A percentile compares a stretch with the other conserved stretches of the same genome.
These are phyloP conservation scores for Purpureocillium lavendulum DNA, from an alignment of 2,329 filamentous ascomycete genomes.

Conservation along the genomic window DNA sequence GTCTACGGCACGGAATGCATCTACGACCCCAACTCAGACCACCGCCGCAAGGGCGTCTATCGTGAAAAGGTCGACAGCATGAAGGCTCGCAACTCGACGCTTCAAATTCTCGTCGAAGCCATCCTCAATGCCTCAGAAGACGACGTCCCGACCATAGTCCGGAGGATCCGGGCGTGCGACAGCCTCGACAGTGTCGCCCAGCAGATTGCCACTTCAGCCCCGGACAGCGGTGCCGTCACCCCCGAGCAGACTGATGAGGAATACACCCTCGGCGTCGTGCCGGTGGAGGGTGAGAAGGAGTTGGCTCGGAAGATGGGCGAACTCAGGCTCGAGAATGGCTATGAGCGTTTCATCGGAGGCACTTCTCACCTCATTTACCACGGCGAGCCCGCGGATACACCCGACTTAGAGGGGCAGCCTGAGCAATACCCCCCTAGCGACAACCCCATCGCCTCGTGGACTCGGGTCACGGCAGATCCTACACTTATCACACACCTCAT, in stretches of 20 bases:
- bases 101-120: constrained; percentile 88
- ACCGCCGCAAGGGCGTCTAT: constrained; percentile 93
- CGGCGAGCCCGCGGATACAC: constrained; percentile 35
- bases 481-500: constrained; percentile 78
- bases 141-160: constrained; percentile 73
- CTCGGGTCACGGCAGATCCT: constrained; percentile 70
- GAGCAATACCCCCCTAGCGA: constrained; percentile 44
- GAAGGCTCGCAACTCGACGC: constrained; percentile 77
- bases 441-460: constrained; percentile 79
- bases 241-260: constrained; percentile 31
- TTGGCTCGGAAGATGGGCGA: constrained; percentile 91
- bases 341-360: constrained; percentile 84
- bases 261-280: constrained; percentile 26
- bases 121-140: constrained; percentile 88
- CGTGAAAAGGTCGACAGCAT: constrained; percentile 85
- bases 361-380: constrained; percentile 90
- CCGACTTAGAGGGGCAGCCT: constrained; percentile 30
- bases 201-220: constrained; percentile 38
- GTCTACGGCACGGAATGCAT: constrained; percentile 87
- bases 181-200: constrained; percentile 49
- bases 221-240: constrained; percentile 9
- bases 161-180: constrained; percentile 80
- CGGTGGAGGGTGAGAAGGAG: constrained; percentile 60
- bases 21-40: constrained; percentile 94
- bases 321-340: constrained; percentile 76